A percentile compares a stretch with the other conserved stretches of the same genome.
phyloP scores from a whole-genome alignment of 345 rosid species.

The Syzygium grande region DNA sequence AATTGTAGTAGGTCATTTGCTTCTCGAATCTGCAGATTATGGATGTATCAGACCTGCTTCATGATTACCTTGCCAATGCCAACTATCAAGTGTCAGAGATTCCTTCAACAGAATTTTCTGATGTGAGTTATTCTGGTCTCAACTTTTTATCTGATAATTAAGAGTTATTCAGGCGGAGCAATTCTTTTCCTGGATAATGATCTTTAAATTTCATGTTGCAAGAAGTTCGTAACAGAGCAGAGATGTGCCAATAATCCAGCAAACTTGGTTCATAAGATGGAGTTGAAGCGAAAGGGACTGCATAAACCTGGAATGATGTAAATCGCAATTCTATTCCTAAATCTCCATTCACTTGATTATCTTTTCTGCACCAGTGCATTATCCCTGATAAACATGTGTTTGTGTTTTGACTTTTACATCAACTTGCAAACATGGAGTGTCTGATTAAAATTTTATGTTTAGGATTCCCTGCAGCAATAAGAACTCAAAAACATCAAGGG shows the following conservation, averaged over 20 bases:
- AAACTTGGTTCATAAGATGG: slow-evolving; percentile 18
- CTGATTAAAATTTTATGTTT: not conserved
- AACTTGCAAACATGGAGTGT: not conserved
- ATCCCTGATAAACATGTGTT: not conserved
- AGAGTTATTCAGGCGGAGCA: not conserved
- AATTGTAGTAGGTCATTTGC: not conserved
- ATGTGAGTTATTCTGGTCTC: slow-evolving; percentile 37
- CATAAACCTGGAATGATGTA: slow-evolving; percentile 27
- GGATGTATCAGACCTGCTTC: slow-evolving; percentile 61
- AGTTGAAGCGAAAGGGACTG: slow-evolving; percentile 36
- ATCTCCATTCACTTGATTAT: not conserved
- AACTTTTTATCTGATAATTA: not conserved
- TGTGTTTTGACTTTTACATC: not conserved
- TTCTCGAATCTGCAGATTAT: slow-evolving; percentile 28
- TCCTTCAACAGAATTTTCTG: slow-evolving; percentile 18
- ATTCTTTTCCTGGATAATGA: not conserved
- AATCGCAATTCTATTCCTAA: slow-evolving; percentile 1
- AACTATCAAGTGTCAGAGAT: slow-evolving; percentile 35
- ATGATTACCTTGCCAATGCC: slow-evolving; percentile 32
- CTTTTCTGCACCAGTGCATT: not conserved
- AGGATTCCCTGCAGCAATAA: slow-evolving; percentile 16
- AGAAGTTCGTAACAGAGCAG: slow-evolving; percentile 31
- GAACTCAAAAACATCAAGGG: slow-evolving; percentile 4
- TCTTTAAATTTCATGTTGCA: slow-evolving; percentile 3
- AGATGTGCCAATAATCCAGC: slow-evolving; percentile 20